Base-by-base conservation (phyloP, 371 early-diverging fungal genomes). In the Fennellomyces sp. region DNA sequence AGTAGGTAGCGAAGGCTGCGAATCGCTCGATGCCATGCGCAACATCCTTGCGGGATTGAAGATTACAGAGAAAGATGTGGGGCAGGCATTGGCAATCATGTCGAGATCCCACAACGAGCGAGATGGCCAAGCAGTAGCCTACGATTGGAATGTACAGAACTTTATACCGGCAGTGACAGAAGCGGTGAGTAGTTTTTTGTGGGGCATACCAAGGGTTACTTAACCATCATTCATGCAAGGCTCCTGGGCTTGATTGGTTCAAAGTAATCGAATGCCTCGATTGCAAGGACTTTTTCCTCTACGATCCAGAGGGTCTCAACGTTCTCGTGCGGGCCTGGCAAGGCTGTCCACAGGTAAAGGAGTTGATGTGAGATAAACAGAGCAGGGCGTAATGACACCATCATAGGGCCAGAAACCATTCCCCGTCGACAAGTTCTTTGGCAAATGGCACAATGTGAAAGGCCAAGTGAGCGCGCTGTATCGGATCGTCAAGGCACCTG, bases 381-480 rank as follows among this genome's bases (percentile, higher is more conserved):
- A n/a, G n/a, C n/a, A n/a, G n/a, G n/a, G n/a, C n/a, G n/a, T n/a
- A n/a, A n/a, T n/a, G n/a, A 7, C 30, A 10, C 13, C 21, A 0
- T 19, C 6, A 27, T 28, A 70, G 62, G 63, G 61, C 5, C 48
- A 61, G 36, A 56, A 68, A 1, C 70, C 63, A 5, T 94, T 93
- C 64, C 95, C 95, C n/a, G 75, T 88, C 26, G 69, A 83, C 17
- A 82, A 82, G 2, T 85, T 94, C 56, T 88, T 90, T 75, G 87
- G 87, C 12, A 78, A 82, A 56, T 95, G 95, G 95, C 79, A 70
- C 19, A 88, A 93, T 60, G 63, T 81, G 13, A 78, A 78, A 19
- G 90, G 88, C 5, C 93, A 95, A 63, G 70, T 93, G 8, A 86
- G 87, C 21, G 80, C 92, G 23, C 67, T 95, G 50, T 82, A 81